Base-by-base conservation (phyloP, 371 early-diverging fungal genomes). In the Saksenaea oblongispora region DNA sequence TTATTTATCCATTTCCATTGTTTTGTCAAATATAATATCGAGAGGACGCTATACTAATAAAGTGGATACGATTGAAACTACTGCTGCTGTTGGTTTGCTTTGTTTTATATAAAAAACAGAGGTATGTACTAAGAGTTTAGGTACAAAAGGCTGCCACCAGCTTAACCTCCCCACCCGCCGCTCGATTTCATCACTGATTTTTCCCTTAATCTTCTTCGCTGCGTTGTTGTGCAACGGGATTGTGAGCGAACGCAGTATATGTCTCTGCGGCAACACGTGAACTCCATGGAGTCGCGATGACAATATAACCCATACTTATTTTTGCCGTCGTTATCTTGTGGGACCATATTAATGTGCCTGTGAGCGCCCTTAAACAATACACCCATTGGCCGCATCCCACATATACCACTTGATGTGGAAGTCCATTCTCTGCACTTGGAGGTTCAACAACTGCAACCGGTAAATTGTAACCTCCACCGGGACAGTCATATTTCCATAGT, bases 401-500 rank as follows among this genome's bases (percentile, higher is more conserved):
- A 44, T 65, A 75, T 1, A 70, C 39, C 2, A 67, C 17, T 27
- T 65, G 62, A n/a, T 39, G 13, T 1, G 61, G 44, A 11, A 55
- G 44, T 18, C 56, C 61, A 4, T 54, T 24, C 26, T 58, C 58
- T 17, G 34, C 24, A 26, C 41, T 57, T 10, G 42, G 54, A 11
- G 67, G 67, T 42, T 72, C 73, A 1, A 70, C 57, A 17, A 75
- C 28, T 1, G 61, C 58, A 1, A 55, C 53, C n/a, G 72, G 75
- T 9, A 72, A 53, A 11, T 64, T 72, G 57, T 51, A 70, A 0
- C 71, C 62, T 8, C 73, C 73, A 9, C 65, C 64, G 4, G 73
- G 73, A 55, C 76, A 75, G 14, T 70, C 58, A 47, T 63, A 75
- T 31, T 28, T 59, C 73, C 73, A 75, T 8, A 70, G 34, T 1